phyloP scores from a whole-genome alignment of 768 basidiomycete species.

The Rhizopogon vulgaris region DNA sequence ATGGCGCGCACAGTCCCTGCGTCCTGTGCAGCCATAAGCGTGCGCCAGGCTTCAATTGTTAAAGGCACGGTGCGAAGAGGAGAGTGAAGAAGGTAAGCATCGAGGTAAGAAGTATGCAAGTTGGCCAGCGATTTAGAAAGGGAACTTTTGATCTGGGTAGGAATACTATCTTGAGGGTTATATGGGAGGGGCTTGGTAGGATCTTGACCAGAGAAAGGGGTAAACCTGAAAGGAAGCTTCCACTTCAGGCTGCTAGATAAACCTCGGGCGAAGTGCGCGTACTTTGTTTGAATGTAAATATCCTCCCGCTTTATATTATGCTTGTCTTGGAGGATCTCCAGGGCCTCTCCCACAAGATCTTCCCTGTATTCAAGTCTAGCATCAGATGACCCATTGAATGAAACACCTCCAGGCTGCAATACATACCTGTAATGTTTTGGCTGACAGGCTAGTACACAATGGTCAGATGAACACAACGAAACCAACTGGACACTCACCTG shows the following conservation, averaged over 20 bases:
- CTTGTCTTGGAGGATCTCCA: slow-evolving; percentile 46
- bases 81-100: slow-evolving; percentile 75
- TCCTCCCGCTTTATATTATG: slow-evolving; percentile 64
- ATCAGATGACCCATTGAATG: background rate
- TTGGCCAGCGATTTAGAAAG: slow-evolving; percentile 60
- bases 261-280: slow-evolving; percentile 4
- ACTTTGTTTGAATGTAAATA: slow-evolving; percentile 81
- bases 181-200: slow-evolving; percentile 67
- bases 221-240: slow-evolving; percentile 46
- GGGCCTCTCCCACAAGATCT: slow-evolving; percentile 73
- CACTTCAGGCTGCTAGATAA: background rate
- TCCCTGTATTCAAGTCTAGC: slow-evolving; percentile 38
- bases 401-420: background rate
- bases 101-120: slow-evolving; percentile 67
- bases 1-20: slow-evolving; percentile 58
- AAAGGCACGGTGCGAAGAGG: slow-evolving; percentile 52
- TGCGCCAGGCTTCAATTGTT: slow-evolving; percentile 66
- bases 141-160: slow-evolving; percentile 57
- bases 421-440: slow-evolving; percentile 66
- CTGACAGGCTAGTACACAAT: slow-evolving; percentile 46
- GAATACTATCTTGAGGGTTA: slow-evolving; percentile 44
- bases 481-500: slow-evolving; percentile 40
- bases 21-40: slow-evolving; percentile 55
- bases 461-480: slow-evolving; percentile 8
- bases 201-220: slow-evolving; percentile 71